A percentile compares a stretch with the other conserved stretches of the same genome.
Evolutionary conservation across 257 asterid genomes (phyloP).

Genomic region (Solanum lycopersicoides): DNA sequence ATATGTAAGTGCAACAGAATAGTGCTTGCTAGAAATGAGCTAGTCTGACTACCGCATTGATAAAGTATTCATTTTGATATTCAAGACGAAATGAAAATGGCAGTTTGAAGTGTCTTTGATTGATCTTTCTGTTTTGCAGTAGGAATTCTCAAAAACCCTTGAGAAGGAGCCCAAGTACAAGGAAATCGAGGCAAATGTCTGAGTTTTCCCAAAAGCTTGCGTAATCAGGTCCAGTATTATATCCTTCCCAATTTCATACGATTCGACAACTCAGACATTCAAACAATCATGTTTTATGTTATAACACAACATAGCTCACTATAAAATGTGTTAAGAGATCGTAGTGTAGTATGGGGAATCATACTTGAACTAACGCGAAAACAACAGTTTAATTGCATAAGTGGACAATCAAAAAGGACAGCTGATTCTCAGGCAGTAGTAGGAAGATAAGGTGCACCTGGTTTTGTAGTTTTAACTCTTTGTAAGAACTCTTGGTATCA

Average conservation of each 20-base stretch:
- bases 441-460: not conserved
- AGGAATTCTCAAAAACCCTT: not conserved
- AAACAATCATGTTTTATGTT: not conserved
- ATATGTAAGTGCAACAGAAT: not conserved
- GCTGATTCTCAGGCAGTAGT: not conserved
- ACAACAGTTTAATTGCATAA: not conserved
- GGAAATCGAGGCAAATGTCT: rapidly evolving
- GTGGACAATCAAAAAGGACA: not conserved
- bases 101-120: not conserved
- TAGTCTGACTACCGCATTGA: not conserved
- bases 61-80: not conserved
- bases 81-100: not conserved
- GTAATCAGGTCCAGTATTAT: not conserved
- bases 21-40: not conserved
- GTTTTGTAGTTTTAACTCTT: not conserved
- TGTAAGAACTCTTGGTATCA: not conserved
- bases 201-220: not conserved
- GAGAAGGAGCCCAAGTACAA: not conserved
- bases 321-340: not conserved
- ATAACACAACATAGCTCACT: not conserved
- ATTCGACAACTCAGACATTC: not conserved
- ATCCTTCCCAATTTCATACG: not conserved
- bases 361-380: not conserved
- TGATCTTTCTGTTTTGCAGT: not conserved
- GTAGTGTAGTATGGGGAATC: not conserved